Conservation (phyloP, 345 rosid species). For the Laguncularia racemosa region DNA sequence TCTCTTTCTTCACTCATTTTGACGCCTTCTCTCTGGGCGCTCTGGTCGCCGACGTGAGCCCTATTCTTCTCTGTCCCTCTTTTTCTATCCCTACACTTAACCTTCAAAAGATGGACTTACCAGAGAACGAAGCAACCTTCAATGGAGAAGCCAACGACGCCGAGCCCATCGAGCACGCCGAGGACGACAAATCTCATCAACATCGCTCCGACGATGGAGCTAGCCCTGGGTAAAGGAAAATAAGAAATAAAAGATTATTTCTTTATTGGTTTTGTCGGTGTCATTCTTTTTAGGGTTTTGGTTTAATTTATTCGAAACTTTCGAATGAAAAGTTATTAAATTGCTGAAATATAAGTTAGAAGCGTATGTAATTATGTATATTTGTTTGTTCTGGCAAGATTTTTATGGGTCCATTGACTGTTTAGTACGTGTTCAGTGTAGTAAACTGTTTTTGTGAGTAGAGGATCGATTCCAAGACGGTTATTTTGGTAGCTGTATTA, state of each 20-base stretch:
- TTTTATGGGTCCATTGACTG: too few relatives aligned
- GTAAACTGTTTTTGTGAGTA: too few relatives aligned
- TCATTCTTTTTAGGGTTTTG: background rate
- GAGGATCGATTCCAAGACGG: too few relatives aligned
- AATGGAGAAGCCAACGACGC: slow-evolving; percentile 6
- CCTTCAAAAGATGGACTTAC: slow-evolving; percentile 2
- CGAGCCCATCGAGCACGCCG: slow-evolving; percentile 3
- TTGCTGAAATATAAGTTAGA: too few relatives aligned
- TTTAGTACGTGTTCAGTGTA: too few relatives aligned
- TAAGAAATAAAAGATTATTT: background rate
- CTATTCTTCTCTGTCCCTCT: background rate
- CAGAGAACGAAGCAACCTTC: slow-evolving; percentile 4
- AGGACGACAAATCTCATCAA: slow-evolving; percentile 10
- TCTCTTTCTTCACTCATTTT: too few relatives aligned
- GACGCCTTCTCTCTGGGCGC: too few relatives aligned
- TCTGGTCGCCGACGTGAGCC: background rate
- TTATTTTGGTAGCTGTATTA: too few relatives aligned
- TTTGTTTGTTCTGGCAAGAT: too few relatives aligned
- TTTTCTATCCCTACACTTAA: background rate
- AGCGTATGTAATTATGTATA: too few relatives aligned
- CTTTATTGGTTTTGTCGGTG: background rate
- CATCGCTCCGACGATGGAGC: slow-evolving; percentile 14
- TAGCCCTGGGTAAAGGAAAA: slow-evolving; percentile 13
- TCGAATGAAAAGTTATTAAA: too few relatives aligned
- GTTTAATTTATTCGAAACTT: too few relatives aligned